phyloP scores from a whole-genome alignment of 768 basidiomycete genomes.

The Pholiota microspora region DNA sequence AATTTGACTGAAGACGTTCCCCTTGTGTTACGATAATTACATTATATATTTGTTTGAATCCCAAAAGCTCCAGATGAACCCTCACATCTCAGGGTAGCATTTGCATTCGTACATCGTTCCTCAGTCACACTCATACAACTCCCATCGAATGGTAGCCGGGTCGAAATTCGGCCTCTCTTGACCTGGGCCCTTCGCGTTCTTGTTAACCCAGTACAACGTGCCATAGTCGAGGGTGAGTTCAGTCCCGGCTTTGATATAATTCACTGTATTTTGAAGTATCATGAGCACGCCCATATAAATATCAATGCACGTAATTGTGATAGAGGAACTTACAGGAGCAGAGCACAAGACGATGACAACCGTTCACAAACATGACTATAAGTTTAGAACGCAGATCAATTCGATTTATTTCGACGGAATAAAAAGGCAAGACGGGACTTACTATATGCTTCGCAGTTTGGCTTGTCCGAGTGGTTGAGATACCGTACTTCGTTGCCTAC shows the following conservation, averaged over 20 bases:
- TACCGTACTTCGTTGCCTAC: conserved; percentile 45
- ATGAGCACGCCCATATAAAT: neutral
- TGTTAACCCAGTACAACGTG: neutral
- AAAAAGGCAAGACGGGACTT: neutral
- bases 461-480: conserved; percentile 30
- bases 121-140: too few relatives aligned
- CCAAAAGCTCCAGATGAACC: too few relatives aligned
- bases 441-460: conserved; percentile 14
- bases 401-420: neutral
- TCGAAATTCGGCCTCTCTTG: too few relatives aligned
- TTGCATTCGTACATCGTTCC: too few relatives aligned
- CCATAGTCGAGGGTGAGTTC: conserved; percentile 16
- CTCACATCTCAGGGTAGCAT: too few relatives aligned
- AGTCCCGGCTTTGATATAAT: conserved; percentile 5
- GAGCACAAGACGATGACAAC: conserved; percentile 10
- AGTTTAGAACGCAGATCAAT: neutral
- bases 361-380: conserved; percentile 9
- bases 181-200: too few relatives aligned
- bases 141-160: too few relatives aligned
- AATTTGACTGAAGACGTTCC: too few relatives aligned
- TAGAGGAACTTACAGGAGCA: conserved; percentile 9
- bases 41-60: too few relatives aligned
- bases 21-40: too few relatives aligned
- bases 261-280: neutral
- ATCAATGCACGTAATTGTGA: neutral